Percentiles rank a stretch among this genome's conserved stretches.
phyloP scores from a whole-genome alignment of 805 yeast genomes.

The Monosporozyma yasuniensis region DNA sequence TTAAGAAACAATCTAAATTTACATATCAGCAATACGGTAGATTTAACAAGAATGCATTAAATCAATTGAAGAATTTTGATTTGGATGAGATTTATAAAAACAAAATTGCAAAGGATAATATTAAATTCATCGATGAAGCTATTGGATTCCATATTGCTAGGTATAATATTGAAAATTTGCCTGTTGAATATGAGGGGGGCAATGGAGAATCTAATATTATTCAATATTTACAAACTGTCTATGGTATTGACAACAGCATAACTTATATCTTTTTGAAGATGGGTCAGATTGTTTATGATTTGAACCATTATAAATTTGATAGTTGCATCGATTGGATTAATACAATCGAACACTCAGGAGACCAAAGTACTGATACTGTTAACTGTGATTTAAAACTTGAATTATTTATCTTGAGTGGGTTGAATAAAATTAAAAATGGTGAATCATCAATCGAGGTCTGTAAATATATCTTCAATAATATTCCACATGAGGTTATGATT shows the following conservation, averaged over 20 bases:
- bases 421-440: constrained; percentile 15
- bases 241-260: constrained; percentile 21
- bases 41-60: constrained; percentile 23
- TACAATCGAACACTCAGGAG: constrained; percentile 1
- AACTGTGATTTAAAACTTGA: constrained; percentile 18
- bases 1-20: constrained; percentile 23
- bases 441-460: constrained; percentile 25
- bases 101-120: constrained; percentile 19
- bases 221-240: constrained; percentile 25
- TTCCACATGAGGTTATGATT: constrained; percentile 19
- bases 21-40: constrained; percentile 20
- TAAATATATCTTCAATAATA: constrained; percentile 30
- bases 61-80: constrained; percentile 27
- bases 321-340: constrained; percentile 46
- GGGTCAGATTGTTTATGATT: constrained; percentile 34
- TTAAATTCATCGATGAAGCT: constrained; percentile 32
- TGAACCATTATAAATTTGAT: constrained; percentile 30
- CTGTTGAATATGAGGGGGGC: constrained; percentile 21
- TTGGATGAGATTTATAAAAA: constrained; percentile 30
- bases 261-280: constrained; percentile 34
- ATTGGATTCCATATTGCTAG: constrained; percentile 39
- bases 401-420: constrained; percentile 16
- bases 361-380: neutral
- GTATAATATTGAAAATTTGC: constrained; percentile 37
- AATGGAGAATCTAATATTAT: constrained; percentile 11